These are phyloP conservation scores for Teratosphaeria gauchensis DNA, from an alignment of 2,329 filamentous ascomycete genomes.

Conservation along the genomic window DNA sequence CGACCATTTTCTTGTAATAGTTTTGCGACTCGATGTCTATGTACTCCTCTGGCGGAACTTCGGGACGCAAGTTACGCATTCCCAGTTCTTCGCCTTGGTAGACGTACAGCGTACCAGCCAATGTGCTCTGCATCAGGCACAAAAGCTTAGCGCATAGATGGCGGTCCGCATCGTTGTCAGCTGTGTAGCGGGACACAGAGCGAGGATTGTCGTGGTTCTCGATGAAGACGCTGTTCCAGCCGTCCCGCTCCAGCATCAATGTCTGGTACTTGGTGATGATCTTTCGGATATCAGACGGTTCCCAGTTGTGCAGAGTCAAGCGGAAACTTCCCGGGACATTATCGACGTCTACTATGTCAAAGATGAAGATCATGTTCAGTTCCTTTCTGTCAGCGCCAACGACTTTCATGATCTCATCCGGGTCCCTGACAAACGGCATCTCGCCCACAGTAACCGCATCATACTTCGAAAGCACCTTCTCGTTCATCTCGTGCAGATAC, in stretches of 20 bases:
- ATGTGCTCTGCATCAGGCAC: conserved; percentile 38
- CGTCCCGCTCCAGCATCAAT: conserved; percentile 39
- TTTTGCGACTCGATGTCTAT: conserved; percentile 51
- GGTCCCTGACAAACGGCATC: conserved; percentile 45
- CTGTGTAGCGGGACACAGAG: conserved; percentile 39
- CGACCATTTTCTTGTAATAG: conserved; percentile 24
- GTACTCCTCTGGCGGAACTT: conserved; percentile 53
- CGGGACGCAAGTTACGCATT: conserved; percentile 39
- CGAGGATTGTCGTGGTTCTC: conserved; percentile 46
- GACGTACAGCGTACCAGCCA: conserved; percentile 42
- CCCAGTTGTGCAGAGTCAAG: conserved; percentile 33
- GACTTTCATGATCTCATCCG: conserved; percentile 33
- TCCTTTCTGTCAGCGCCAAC: conserved; percentile 33
- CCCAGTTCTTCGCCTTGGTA: conserved; percentile 44
- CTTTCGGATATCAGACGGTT: conserved; percentile 18
- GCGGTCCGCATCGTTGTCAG: conserved; percentile 37
- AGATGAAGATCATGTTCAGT: conserved; percentile 42
- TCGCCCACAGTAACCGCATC: conserved; percentile 52
- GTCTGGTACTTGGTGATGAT: conserved; percentile 34
- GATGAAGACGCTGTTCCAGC: conserved; percentile 44
- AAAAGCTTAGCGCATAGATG: conserved; percentile 39
- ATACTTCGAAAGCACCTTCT: conserved; percentile 45
- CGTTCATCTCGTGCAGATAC: conserved; percentile 45
- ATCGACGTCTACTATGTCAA: conserved; percentile 35
- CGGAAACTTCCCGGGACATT: conserved; percentile 24